Conservation (phyloP, 768 basidiomycete species). For the Tulasnella sp. region DNA sequence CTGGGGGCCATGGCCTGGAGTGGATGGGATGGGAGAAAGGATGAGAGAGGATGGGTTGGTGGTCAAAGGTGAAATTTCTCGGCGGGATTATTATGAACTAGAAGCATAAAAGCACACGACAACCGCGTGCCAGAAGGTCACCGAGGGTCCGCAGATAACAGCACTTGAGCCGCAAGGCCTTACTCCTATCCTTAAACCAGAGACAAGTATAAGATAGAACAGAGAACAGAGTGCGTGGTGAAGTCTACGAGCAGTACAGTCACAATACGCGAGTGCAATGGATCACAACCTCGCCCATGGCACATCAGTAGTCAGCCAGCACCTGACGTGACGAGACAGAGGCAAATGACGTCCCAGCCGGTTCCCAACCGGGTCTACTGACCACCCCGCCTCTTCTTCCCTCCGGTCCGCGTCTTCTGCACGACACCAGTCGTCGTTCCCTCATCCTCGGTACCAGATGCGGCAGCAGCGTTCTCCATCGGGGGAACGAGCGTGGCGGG, state of each 20-base stretch:
- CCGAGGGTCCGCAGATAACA: conserved; percentile 12
- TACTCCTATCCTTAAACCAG: background rate
- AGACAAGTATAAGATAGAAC: background rate
- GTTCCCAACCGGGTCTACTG: background rate
- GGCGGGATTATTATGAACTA: background rate
- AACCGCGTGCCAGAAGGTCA: conserved; percentile 24
- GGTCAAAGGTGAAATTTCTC: conserved; percentile 21
- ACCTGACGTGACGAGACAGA: conserved; percentile 6
- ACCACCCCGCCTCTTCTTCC: conserved; percentile 14
- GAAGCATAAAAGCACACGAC: conserved; percentile 22
- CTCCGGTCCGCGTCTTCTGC: conserved; percentile 3
- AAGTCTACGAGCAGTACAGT: background rate
- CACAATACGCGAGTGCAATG: background rate
- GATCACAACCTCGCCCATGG: background rate
- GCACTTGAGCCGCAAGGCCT: conserved; percentile 12
- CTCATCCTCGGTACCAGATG: conserved; percentile 10
- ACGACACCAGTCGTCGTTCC: background rate
- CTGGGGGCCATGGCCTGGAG: conserved; percentile 18
- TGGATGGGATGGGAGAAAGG: conserved; percentile 12
- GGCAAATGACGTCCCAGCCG: background rate
- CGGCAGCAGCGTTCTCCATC: conserved; percentile 5
- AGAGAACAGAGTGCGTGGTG: background rate
- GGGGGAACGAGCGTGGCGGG: conserved; percentile 5
- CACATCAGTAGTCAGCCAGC: background rate
- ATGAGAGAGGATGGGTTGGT: conserved; percentile 13